Evolutionary conservation across 768 basidiomycete genomes (phyloP), one percentile per base, ranked within the genome.

Genomic region (Clitopilus hobsonii): DNA sequence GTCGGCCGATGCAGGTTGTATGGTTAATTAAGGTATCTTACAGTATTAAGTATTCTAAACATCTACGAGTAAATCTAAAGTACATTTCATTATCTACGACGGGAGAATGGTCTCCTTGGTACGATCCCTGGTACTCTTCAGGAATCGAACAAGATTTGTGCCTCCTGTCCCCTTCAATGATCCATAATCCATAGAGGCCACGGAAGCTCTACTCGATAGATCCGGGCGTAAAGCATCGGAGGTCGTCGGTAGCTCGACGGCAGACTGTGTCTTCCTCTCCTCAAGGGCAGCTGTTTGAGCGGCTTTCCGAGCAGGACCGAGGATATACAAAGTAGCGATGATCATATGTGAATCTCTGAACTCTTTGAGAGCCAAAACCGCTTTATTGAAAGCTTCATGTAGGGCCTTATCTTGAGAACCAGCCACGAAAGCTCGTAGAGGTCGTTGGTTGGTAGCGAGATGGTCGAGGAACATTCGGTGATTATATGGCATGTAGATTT

Each of bases 271-370:
- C 56, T 59, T 49, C 45, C 51, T 10, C 38, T 49, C 6, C 52
- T 55, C 38, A 52, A 55, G 64, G 61, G 5, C 62, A 32, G 56
- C 54, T 58, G 51, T 49, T 51, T 58, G 53, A 54, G 62, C 59
- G 6, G 67, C 67, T 26, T 67, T 62, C 56, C 74, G 69, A 2
- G 89, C 85, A 32, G 89, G 91, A n/a, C 77, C 77, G 25, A 93
- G 74, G 55, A 94, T 90, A 66, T 90, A 93, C 36, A 85, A 58
- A 8, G 85, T 76, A 18, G 85, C 89, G 56, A 94, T 84, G 50
- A 81, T 76, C 70, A 93, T 84, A 68, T 93, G 91, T 16, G 80
- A 78, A 56, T 93, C 89, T 51, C 91, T 72, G 63, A 94, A 87
- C 58, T 75, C 71, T 67, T 88, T 89, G 56, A 94, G 74, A 0